Base-by-base conservation (phyloP, 768 basidiomycete genomes). In the Suillus plorans region DNA sequence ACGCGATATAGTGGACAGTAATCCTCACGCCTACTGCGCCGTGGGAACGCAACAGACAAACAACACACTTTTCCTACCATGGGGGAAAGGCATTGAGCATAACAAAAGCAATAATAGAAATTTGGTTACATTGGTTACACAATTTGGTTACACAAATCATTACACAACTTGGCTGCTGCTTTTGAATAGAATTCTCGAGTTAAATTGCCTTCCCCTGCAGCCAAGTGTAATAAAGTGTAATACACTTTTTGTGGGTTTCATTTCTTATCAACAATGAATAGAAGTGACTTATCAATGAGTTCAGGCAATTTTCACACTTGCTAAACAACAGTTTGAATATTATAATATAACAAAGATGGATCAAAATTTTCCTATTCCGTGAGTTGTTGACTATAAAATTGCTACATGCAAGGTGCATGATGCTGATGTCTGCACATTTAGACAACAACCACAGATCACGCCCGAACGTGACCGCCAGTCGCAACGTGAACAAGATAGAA, bases 1-100 rank as follows among this genome's bases (percentile, higher is more conserved):
- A 65, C 28, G 20, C 9, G 56, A 67, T 67, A 62, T 65, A 65
- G 66, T 67, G 64, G 61, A 67, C 58, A 65, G 22, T 28, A 4
- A 65, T 58, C 50, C 20, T 44, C 61, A 67, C 10, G 44, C 64
- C 57, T 65, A 61, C 47, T 62, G 64, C n/a, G 20, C 50, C 1
- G 16, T 1, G 34, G 12, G 44, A 67, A 42, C 37, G 2, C 13
- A 18, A 31, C 6, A 1, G 52, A 61, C 67, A 67, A 67, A 67
- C 52, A 67, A 14, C 13, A 8, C 5, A 8, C 13, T 41, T 41
- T 41, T 41, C 14, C 39, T 41, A 41, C 14, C 14, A 4, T 41
- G 12, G 4, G 13, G 39, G 14, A 41, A 5, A 5, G 8, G 39
- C 39, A 39, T 39, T 1, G 13, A 41, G 39, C 13, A 41, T 41